Evolutionary conservation across 1,284 basidiomycete genomes (phyloP), one percentile per base, ranked within the genome.

Genomic region (Cryptococcus maquisensis): DNA sequence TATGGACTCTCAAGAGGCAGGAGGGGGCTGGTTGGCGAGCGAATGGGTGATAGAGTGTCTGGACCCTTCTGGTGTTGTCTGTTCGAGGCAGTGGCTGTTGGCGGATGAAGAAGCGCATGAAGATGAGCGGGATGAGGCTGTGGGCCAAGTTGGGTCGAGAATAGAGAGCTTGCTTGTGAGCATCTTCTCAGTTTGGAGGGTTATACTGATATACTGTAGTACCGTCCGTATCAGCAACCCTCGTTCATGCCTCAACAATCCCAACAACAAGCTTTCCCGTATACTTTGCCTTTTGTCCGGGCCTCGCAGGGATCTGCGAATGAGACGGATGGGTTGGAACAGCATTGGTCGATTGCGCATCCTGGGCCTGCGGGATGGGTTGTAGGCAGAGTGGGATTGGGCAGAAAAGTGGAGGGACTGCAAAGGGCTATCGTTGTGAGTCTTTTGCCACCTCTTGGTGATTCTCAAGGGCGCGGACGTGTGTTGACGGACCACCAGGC

Each of bases 281-380:
- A 69, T 42, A 53, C 54, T n/a, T 42, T 58, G 4, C 56, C 57
- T 24, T 73, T 69, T 39, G 58, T 63, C 3, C 65, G 68, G 48
- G 21, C 39, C 37, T 26, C 47, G n/a, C n/a, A n/a, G n/a, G n/a
- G n/a, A n/a, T n/a, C n/a, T n/a, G n/a, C 4, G 26, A 40, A 20
- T 3, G n/a, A 16, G 41, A 38, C 10, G 46, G 13, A 35, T 20
- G 35, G 37, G 28, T 16, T 65, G 10, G 61, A 58, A 7, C 72
- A 74, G 58, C 59, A 64, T 32, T 73, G 69, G 71, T 63, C 62
- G 3, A 65, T 71, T 35, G 62, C 59, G 3, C 55, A 56, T 12
- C 66, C 69, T 5, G 69, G 72, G 2, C 68, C 69, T 1, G 63
- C 62, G 8, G 72, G 66, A 12, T 71, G 62, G 43, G 57, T 74